Evolutionary conservation across 192 early-diverging fungal genomes (phyloP).

Genomic region (Mortierella claussenii): DNA sequence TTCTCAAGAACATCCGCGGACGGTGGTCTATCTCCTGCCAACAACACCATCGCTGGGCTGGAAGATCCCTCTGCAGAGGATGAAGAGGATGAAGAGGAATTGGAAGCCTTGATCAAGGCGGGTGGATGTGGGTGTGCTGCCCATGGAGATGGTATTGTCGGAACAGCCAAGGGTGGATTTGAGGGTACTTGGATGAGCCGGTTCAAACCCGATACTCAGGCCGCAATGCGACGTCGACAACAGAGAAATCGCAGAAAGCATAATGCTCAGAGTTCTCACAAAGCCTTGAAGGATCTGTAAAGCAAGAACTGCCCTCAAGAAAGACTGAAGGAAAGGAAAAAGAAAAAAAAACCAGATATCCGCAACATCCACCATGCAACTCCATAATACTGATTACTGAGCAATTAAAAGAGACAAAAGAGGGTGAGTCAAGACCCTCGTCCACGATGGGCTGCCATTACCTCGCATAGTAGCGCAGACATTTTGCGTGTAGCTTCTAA

Average conservation of each 20-base stretch:
- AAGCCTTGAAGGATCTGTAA: too few relatives aligned
- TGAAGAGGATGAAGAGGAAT: slow-evolving; percentile 36
- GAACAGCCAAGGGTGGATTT: slow-evolving; percentile 35
- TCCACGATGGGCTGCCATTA: too few relatives aligned
- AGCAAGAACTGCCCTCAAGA: too few relatives aligned
- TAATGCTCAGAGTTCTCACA: too few relatives aligned
- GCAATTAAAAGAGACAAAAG: too few relatives aligned
- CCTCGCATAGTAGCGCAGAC: too few relatives aligned
- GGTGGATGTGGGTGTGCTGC: slow-evolving; percentile 51
- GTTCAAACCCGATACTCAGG: slow-evolving; percentile 31
- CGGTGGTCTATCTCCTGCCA: neutral
- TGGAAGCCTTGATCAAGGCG: slow-evolving; percentile 49
- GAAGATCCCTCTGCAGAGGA: slow-evolving; percentile 5
- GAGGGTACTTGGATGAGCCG: slow-evolving; percentile 51
- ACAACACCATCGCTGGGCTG: too few relatives aligned
- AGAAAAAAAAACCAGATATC: neutral
- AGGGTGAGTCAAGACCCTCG: too few relatives aligned
- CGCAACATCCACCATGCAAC: neutral
- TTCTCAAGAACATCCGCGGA: too few relatives aligned
- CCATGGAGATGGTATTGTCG: slow-evolving; percentile 36
- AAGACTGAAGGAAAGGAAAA: too few relatives aligned
- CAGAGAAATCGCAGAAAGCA: slow-evolving; percentile 23
- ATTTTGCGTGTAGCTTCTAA: too few relatives aligned
- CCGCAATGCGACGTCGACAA: slow-evolving; percentile 26
- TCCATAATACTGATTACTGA: too few relatives aligned